Evolutionary conservation across 371 early-diverging fungal species (phyloP), one percentile per base, ranked within the genome.

Genomic region (Syncephalis fuscata): DNA sequence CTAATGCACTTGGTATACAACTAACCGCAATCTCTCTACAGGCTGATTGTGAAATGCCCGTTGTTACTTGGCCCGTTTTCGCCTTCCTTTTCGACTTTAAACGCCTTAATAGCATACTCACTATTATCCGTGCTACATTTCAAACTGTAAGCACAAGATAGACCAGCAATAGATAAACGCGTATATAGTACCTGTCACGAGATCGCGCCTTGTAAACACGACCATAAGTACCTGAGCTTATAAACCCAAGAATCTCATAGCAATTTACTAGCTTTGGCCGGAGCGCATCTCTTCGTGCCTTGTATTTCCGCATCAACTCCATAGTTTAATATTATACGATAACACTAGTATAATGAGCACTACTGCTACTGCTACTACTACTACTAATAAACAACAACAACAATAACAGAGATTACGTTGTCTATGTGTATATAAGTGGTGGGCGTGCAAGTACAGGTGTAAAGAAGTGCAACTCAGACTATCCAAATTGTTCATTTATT

Each of bases 51-150:
- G 92, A 91, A 42, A 93, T 86, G 22, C 92, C 94, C 7, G 75
- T 76, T 38, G 76, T 72, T 16, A 77, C 73, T 41, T 81, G 72
- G 0, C 67, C n/a, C 67, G 32, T 11, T 32, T 53, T 88, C 87
- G 27, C 89, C 90, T 56, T 90, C 94, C 52, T 86, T 78, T 53
- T 93, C 94, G 15, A 91, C 88, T 57, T 92, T 93, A 61, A 93
- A 93, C 68, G 88, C 85, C 57, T 93, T 93, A 46, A 93, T 91
- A 11, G 88, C 90, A 58, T 74, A 85, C 51, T 78, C 73, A 22
- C 68, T 67, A 9, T 53, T 63, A 45, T 73, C 74, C 36, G 70
- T 66, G 53, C 79, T 78, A 54, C 19, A 24, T 19, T 20, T 26
- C 49, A n/a, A n/a, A n/a, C n/a, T n/a, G n/a, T n/a, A n/a, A n/a